Base-by-base conservation (phyloP, 495 filamentous ascomycete genomes). In the Xylaria sp. region DNA sequence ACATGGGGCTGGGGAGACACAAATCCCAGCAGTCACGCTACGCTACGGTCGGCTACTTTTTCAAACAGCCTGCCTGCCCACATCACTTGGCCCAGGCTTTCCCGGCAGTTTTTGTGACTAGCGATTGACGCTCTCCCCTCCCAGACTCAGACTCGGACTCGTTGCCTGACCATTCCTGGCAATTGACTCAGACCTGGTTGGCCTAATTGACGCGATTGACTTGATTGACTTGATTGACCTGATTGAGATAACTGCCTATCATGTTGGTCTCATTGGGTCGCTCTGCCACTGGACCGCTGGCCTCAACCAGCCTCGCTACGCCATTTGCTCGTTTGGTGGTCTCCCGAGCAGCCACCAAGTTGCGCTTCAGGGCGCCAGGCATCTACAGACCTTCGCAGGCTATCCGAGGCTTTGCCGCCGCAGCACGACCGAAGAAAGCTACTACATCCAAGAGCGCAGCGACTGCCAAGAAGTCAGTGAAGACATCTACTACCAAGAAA, bases 221-320 rank as follows among this genome's bases (percentile, higher is more conserved):
- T n/a, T n/a, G n/a, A n/a, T n/a, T n/a, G n/a, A n/a, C n/a, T n/a
- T n/a, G n/a, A n/a, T n/a, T n/a, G n/a, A n/a, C n/a, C n/a, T 41
- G 26, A 59, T 40, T 24, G 63, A 21, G n/a, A 53, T 35, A 41
- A 57, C 66, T 71, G 64, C 46, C 71, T 57, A 74, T n/a, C 58
- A 84, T 84, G 82, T 69, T 84, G 41, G 79, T 76, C 67, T 75
- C 72, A 31, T 75, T 82, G 26, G 79, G 78, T 62, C 80, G 81
- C 70, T 72, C 74, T 55, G 75, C 82, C 5, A 71, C 79, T 33
- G 66, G 72, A 66, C 76, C 79, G 14, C 61, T 79, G 57, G 73
- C 71, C 58, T 74, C 76, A 44, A 61, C 74, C 33, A 26, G 69
- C 59, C 5, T 69, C n/a, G 62, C 71, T 48, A 68, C 73, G 50